Evolutionary conservation across 441 rosid genomes (phyloP), one percentile per base, ranked within the genome.

Genomic region (Pelargonium australe): DNA sequence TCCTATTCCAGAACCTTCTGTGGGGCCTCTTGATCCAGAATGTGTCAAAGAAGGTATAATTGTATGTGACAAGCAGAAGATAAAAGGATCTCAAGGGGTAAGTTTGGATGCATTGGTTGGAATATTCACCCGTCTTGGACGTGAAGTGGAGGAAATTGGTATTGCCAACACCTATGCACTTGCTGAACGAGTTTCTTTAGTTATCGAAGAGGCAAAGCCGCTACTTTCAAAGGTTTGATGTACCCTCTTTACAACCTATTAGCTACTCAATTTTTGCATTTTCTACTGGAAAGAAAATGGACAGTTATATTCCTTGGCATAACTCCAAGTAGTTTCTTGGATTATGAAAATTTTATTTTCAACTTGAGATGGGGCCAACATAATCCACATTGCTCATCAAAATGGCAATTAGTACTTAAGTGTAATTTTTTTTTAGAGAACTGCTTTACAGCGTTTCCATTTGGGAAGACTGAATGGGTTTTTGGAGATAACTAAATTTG

Each of bases 21-120:
- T 84, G 3, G 89, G 96, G 57, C 99, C 99, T 65, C 84, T 87
- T 66, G 86, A 90, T 69, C 70, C 85, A 51, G 90, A 85, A 55
- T 95, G 97, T 72, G 76, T 72, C 60, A 85, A 81, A 71, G 99
- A 95, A 81, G 94, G 97, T 78, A 73, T 91, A 55, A 90, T 95
- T 77, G 79, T 91, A 64, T 95, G 97, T 68, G 94, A 91, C 80
- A 84, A 89, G 80, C 94, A 91, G 75, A 90, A 83, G 87, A 85
- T 95, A 51, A 82, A 83, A 75, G 99, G 99, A 61, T 44, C 76
- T 70, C 91, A 88, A 82, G 97, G 99, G 43, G 96, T 95, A 5
- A 95, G 96, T 84, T 72, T 95, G 80, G 99, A 95, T 82, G 96
- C 77, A 41, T 75, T 95, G 75, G 92, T 95, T 66, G 96, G 96